A percentile compares a stretch with the other conserved stretches of the same genome.
phyloP scores from a whole-genome alignment of 208 protist species.

The Trypanosoma scelopori region DNA sequence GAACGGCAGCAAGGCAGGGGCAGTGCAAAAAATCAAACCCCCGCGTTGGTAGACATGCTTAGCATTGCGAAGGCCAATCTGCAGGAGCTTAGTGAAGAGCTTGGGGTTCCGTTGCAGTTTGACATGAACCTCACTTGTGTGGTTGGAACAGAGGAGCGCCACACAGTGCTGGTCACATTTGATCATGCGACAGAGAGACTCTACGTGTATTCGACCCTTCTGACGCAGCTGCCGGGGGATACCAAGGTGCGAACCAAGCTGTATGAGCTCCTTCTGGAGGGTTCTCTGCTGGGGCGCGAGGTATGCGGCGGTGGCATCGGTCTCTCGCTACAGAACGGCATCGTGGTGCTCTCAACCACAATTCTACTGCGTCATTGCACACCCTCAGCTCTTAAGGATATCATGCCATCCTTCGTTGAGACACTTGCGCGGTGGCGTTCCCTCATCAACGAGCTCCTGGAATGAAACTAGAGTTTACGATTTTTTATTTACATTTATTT shows the following conservation, averaged over 20 bases:
- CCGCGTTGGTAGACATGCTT: constrained; percentile 33
- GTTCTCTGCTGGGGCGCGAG: constrained; percentile 73
- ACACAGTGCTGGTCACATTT: constrained; percentile 72
- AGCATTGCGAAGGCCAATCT: constrained; percentile 58
- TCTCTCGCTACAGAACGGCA: constrained; percentile 48
- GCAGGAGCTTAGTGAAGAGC: constrained; percentile 36
- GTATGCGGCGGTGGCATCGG: constrained; percentile 80
- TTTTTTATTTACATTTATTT: constrained; percentile 3
- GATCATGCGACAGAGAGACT: constrained; percentile 77
- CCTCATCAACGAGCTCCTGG: constrained; percentile 53
- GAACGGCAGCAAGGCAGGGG: constrained; percentile 17
- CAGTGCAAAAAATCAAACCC: not conserved
- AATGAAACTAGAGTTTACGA: not conserved
- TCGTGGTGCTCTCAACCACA: constrained; percentile 72
- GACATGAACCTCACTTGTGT: constrained; percentile 76
- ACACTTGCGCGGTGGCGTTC: constrained; percentile 63
- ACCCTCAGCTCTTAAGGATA: constrained; percentile 43
- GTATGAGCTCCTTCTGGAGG: constrained; percentile 78
- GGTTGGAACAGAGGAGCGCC: constrained; percentile 57
- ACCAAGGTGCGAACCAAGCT: constrained; percentile 53
- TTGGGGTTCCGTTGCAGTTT: constrained; percentile 59
- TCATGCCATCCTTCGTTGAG: constrained; percentile 71
- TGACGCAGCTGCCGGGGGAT: constrained; percentile 55
- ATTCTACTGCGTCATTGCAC: constrained; percentile 47
- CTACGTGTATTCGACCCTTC: constrained; percentile 72